These are phyloP conservation scores for Lactarius quietus DNA, from an alignment of 768 basidiomycete genomes.

Conservation along the genomic window DNA sequence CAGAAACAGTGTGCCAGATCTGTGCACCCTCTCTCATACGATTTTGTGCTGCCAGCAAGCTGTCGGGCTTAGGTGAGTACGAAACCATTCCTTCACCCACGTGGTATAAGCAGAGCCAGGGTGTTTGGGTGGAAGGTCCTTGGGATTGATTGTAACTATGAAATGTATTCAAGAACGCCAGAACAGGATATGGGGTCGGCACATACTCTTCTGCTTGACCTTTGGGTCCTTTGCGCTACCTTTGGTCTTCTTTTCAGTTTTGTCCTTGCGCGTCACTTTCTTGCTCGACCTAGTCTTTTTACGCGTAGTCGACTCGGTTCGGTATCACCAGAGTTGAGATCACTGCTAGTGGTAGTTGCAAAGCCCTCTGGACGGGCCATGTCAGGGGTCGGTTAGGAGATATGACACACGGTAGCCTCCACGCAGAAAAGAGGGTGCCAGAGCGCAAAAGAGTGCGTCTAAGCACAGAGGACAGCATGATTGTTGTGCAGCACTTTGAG, in stretches of 20 bases:
- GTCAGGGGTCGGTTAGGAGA: background rate
- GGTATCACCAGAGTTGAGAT: background rate
- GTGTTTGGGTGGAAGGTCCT: conserved; percentile 1
- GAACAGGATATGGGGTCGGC: background rate
- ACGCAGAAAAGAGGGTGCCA: background rate
- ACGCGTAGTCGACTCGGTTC: conserved; percentile 7
- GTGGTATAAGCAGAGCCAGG: background rate
- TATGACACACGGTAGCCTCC: background rate
- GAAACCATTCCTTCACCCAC: background rate
- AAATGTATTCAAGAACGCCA: conserved; percentile 1
- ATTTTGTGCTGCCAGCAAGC: rapidly evolving
- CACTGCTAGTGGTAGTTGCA: background rate
- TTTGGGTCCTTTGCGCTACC: background rate
- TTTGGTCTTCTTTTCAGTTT: background rate
- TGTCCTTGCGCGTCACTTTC: background rate
- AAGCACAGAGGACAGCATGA: conserved; percentile 10
- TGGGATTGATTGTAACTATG: background rate
- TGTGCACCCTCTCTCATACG: background rate
- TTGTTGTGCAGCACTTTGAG: background rate
- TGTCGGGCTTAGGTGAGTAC: conserved; percentile 7
- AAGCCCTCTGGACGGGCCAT: conserved; percentile 3
- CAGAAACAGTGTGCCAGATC: conserved; percentile 13
- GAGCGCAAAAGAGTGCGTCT: conserved; percentile 12
- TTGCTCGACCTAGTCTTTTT: background rate
- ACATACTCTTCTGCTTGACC: background rate